phyloP scores from a whole-genome alignment of 2,329 filamentous ascomycete species.

The Delphinella strobiligena region DNA sequence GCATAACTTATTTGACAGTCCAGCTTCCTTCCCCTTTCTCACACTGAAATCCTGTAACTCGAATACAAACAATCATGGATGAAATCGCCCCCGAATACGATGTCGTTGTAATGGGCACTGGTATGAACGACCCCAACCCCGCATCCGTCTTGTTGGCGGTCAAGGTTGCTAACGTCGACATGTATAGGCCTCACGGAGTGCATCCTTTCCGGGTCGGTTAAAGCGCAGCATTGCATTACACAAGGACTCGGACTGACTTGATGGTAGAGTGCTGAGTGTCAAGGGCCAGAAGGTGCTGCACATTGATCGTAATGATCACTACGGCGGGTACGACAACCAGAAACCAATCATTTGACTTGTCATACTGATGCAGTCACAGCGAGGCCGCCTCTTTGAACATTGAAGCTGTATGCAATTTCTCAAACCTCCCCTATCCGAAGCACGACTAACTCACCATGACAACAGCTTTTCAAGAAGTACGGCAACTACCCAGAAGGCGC shows the following conservation, averaged over 20 bases:
- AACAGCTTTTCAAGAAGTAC: slow-evolving; percentile 93
- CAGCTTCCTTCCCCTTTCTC: not conserved
- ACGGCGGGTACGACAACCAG: slow-evolving; percentile 65
- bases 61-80: slow-evolving; percentile 56
- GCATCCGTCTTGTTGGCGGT: slow-evolving; percentile 6
- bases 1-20: not conserved
- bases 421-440: not conserved
- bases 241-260: slow-evolving; percentile 13
- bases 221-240: not conserved
- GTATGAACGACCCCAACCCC: slow-evolving; percentile 41
- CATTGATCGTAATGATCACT: slow-evolving; percentile 97
- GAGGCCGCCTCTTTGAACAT: slow-evolving; percentile 96
- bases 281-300: slow-evolving; percentile 99
- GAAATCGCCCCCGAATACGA: slow-evolving; percentile 98
- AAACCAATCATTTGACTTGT: slow-evolving; percentile 2
- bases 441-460: slow-evolving; percentile 23
- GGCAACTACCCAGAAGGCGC: slow-evolving; percentile 67
- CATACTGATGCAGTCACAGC: slow-evolving; percentile 35
- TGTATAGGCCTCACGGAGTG: slow-evolving; percentile 85
- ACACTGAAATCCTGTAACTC: not conserved
- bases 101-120: slow-evolving; percentile 95
- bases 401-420: slow-evolving; percentile 56
- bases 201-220: slow-evolving; percentile 83
- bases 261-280: slow-evolving; percentile 73
- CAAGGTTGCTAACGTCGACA: slow-evolving; percentile 6